phyloP scores from a whole-genome alignment of 768 basidiomycete species.

The Termitomyces sp. region DNA sequence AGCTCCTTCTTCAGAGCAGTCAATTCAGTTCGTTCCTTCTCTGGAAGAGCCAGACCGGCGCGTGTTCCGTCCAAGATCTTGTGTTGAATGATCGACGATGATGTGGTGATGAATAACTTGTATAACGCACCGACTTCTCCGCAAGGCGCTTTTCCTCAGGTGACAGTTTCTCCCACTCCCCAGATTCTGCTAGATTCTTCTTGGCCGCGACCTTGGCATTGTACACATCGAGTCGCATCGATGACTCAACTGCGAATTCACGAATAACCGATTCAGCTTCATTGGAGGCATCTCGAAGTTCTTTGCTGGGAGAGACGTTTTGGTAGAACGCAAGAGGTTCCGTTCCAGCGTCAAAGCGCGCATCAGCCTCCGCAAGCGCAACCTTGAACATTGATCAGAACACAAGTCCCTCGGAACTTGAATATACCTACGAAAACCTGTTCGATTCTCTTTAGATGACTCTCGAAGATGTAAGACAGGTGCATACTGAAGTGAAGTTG shows the following conservation, averaged over 20 bases:
- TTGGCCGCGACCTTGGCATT: slow-evolving; percentile 65
- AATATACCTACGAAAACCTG: slow-evolving; percentile 67
- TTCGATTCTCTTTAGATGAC: slow-evolving; percentile 3
- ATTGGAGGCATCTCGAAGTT: slow-evolving; percentile 78
- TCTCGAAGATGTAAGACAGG: background rate
- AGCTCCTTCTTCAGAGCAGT: slow-evolving; percentile 70
- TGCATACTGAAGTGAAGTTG: slow-evolving; percentile 60
- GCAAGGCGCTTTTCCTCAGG: slow-evolving; percentile 72
- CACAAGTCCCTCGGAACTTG: background rate
- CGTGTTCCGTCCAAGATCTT: slow-evolving; percentile 74
- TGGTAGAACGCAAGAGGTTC: slow-evolving; percentile 78
- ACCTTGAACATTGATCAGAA: slow-evolving; percentile 29
- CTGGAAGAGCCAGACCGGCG: slow-evolving; percentile 70
- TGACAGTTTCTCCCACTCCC: slow-evolving; percentile 55
- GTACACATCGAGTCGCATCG: slow-evolving; percentile 81
- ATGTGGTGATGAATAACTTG: background rate
- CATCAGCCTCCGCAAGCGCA: slow-evolving; percentile 56
- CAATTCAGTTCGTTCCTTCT: slow-evolving; percentile 52
- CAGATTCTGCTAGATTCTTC: slow-evolving; percentile 60
- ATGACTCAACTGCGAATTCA: slow-evolving; percentile 69
- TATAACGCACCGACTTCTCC: slow-evolving; percentile 57
- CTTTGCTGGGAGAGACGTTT: slow-evolving; percentile 71
- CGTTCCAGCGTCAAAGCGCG: slow-evolving; percentile 39
- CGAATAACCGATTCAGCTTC: slow-evolving; percentile 66
- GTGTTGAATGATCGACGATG: background rate